Base-by-base conservation (phyloP, 1,284 basidiomycete genomes). In the Trametes polyzona region DNA sequence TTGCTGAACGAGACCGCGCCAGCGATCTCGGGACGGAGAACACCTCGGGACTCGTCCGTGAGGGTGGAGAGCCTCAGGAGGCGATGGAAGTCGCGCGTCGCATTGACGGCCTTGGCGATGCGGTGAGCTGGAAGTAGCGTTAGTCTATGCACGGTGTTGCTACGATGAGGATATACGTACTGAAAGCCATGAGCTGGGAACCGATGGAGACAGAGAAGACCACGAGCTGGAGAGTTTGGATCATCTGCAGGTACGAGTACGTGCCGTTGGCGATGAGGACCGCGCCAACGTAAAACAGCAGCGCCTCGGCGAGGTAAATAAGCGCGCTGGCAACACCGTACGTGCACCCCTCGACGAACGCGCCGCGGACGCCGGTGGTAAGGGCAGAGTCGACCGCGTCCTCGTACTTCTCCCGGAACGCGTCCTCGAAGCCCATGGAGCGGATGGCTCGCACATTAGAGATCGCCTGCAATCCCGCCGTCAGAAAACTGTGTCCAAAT, bases 121-220 rank as follows among this genome's bases (percentile, higher is more conserved):
- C 80, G 82, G 63, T 93, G 87, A 37, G 93, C 90, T 93, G 69
- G 0, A 64, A 57, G 55, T 61, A 46, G 53, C 48, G 29, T 14
- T 11, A 42, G 8, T 32, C n/a, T 19, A 9, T 47, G 27, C 53
- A 19, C 2, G 30, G 2, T 21, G 17, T 10, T 29, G n/a, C n/a
- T n/a, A n/a, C 24, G 44, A 30, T 47, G 35, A 43, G 29, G 21
- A 61, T 24, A 57, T 43, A 84, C 92, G 70, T 69, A 94, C 92
- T 89, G 75, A 95, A 96, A 26, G 86, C 82, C 83, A 98, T 88
- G 63, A 95, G 82, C 71, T 95, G 92, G 23, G 89, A 87, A 1
- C 93, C 93, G 63, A 97, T 96, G 2, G 93, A 93, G 58, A 98
- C 88, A 7, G 92, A 89, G 76, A 98, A 98, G 35, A 98, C 87